phyloP scores from a whole-genome alignment of 1,284 basidiomycete species.

The Ganoderma resinaceum region DNA sequence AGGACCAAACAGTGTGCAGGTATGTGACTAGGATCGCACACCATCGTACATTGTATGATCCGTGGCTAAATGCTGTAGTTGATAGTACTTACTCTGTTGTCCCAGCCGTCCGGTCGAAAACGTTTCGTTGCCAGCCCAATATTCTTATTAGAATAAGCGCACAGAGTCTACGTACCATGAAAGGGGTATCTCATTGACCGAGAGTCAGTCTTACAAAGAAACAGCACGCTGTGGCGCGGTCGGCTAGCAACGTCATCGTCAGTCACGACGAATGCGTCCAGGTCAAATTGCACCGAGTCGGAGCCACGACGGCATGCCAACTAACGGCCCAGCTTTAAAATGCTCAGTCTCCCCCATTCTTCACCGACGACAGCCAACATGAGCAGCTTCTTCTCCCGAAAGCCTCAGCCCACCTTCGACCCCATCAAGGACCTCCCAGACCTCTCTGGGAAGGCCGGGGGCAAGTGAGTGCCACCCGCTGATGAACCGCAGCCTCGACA shows the following conservation, averaged over 20 bases:
- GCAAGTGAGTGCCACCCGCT: conserved; percentile 41
- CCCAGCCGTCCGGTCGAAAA: background rate
- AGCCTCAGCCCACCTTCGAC: conserved; percentile 28
- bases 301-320: background rate
- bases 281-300: no score
- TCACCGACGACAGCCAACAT: conserved; percentile 1
- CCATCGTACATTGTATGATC: background rate
- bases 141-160: no score
- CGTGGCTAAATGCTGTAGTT: background rate
- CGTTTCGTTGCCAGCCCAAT: no score
- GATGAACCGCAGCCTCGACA: background rate
- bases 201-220: no score
- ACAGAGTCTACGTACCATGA: no score
- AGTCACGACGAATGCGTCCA: no score
- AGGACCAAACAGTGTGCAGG: background rate
- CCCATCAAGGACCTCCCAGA: conserved; percentile 43
- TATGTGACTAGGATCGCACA: background rate
- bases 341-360: background rate
- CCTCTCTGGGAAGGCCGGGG: conserved; percentile 49
- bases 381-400: conserved; percentile 22
- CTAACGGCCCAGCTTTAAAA: background rate
- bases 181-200: no score
- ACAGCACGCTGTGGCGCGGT: no score
- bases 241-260: no score
- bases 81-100: background rate